Evolutionary conservation across 2,329 filamentous ascomycete genomes (phyloP).

Genomic region (Xylariales sp.): DNA sequence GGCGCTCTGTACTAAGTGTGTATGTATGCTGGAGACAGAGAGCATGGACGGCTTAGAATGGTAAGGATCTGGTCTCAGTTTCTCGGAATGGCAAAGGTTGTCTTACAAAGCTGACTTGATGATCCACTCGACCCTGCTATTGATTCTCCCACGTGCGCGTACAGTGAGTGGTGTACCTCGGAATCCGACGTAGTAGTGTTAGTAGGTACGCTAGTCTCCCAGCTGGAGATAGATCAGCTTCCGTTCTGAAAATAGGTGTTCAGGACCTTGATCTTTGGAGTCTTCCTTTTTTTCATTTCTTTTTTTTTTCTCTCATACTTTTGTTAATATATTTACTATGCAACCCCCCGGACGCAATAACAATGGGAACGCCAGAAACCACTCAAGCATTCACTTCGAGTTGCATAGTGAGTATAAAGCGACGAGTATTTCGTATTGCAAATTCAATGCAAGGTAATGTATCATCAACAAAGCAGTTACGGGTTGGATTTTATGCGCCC

Average conservation of each 20-base stretch:
- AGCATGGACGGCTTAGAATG: constrained; percentile 9
- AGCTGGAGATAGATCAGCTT: no score
- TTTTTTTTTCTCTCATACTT: not conserved
- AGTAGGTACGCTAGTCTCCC: not conserved
- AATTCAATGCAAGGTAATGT: constrained; percentile 15
- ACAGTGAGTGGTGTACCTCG: not conserved
- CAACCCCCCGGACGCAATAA: not conserved
- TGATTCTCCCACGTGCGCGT: not conserved
- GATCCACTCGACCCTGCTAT: constrained; percentile 13
- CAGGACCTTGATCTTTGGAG: not conserved
- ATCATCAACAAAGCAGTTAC: constrained; percentile 9
- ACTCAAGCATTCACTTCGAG: not conserved
- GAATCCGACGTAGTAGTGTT: not conserved
- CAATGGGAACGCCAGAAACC: not conserved
- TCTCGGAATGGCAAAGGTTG: constrained; percentile 11
- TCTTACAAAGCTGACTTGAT: not conserved
- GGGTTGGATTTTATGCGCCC: not conserved
- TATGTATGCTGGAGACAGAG: constrained; percentile 1
- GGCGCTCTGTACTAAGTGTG: not conserved
- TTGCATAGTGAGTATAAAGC: constrained; percentile 5
- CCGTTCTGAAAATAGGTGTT: not conserved
- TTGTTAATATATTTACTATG: not conserved
- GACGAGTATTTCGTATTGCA: not conserved
- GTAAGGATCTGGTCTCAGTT: constrained; percentile 27
- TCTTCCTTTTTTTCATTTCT: no score